Base-by-base conservation (phyloP, 192 early-diverging fungal species). In the Coemansia sp. region DNA sequence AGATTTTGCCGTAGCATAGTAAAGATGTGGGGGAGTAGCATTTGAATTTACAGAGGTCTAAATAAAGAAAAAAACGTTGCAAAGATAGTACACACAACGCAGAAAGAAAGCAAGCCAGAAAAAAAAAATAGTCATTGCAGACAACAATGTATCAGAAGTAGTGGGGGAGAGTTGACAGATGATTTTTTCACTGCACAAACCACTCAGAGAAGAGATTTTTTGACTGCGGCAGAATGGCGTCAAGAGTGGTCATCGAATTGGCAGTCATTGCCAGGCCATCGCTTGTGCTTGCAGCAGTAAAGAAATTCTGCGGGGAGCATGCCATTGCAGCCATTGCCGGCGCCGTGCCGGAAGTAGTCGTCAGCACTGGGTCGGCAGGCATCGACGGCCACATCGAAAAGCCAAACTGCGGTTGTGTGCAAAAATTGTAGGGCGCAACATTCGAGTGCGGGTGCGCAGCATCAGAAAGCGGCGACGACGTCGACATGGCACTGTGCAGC, bases 141-240 rank as follows among this genome's bases (percentile, higher is more conserved):
- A 54, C 6, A 23, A 14, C 52, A 54, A n/a, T 14, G 50, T 20
- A 17, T 24, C 20, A 54, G 52, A 19, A 7, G 19, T 24, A 54
- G 52, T 7, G 17, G 52, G 9, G 54, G 54, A 27, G 0, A 54
- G 51, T 20, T 53, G 19, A 22, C 20, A 27, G 11, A 54, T 23
- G 23, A n/a, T 42, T 52, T 14, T 4, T 14, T 46, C 39, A 56
- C 36, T 64, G 53, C 20, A 63, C 63, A 46, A 75, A 60, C 73
- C 73, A 75, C 29, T 75, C 73, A 3, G 66, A 65, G 50, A 65
- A 60, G 9, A 64, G 53, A 51, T 59, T 71, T 59, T 59, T 65
- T 30, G 57, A 59, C 50, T 65, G 69, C 7, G 69, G 69, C 27
- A 71, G 50, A 24, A 65, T 71, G 22, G 63, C 39, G 20, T 71